Percentiles rank a stretch among this genome's conserved stretches.
Evolutionary conservation across 1,284 basidiomycete genomes (phyloP).

Genomic region (Volvariella surrecta): DNA sequence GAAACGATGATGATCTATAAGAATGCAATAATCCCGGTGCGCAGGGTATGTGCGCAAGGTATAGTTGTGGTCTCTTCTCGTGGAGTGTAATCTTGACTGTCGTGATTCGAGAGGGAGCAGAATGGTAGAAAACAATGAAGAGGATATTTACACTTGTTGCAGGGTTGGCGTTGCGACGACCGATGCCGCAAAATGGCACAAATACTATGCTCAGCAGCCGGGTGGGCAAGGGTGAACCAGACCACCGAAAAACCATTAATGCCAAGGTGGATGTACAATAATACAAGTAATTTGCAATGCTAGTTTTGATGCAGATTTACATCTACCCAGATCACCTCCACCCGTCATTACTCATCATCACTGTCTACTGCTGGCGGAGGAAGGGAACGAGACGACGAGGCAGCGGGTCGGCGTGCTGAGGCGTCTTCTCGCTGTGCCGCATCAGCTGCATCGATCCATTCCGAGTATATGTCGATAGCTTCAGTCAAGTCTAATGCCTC

Average conservation of each 20-base stretch:
- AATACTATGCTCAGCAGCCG: no score
- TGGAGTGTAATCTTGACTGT: background rate
- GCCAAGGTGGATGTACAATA: slow-evolving; percentile 3
- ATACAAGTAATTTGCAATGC: background rate
- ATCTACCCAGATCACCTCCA: background rate
- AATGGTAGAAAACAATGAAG: slow-evolving; percentile 1
- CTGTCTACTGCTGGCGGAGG: slow-evolving; percentile 32
- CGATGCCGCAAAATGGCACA: no score
- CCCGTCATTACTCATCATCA: slow-evolving; percentile 27
- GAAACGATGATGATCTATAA: background rate
- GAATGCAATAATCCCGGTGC: background rate
- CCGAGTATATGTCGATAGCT: slow-evolving; percentile 84
- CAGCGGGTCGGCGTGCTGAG: slow-evolving; percentile 38
- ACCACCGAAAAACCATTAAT: background rate
- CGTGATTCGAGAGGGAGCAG: background rate
- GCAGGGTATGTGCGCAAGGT: background rate
- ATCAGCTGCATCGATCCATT: slow-evolving; percentile 89
- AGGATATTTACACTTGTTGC: slow-evolving; percentile 21
- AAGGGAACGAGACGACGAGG: slow-evolving; percentile 47
- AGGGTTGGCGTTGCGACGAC: slow-evolving; percentile 9
- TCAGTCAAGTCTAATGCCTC: slow-evolving; percentile 63
- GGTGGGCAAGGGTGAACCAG: no score
- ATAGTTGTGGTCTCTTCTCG: no score
- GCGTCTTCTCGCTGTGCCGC: slow-evolving; percentile 63
- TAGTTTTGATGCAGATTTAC: background rate